Conservation (phyloP, 1,284 basidiomycete species). For the Rhodotorula glutinis region DNA sequence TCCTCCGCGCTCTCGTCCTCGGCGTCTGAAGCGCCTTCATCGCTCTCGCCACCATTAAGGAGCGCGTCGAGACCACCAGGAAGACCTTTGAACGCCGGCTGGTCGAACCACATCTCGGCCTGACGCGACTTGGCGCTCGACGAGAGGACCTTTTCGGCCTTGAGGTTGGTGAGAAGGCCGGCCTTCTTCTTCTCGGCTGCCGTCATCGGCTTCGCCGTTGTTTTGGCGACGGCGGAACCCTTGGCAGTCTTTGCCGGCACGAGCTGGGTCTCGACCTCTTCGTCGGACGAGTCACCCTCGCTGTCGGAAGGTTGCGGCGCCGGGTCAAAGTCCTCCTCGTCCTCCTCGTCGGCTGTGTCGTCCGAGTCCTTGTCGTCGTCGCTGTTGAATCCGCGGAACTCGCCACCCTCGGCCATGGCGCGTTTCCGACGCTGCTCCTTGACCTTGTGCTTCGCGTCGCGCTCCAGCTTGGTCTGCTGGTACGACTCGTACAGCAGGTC, state of each 20-base stretch:
- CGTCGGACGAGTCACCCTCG: slow-evolving; percentile 55
- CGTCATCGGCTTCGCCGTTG: slow-evolving; percentile 29
- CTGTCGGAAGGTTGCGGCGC: slow-evolving; percentile 35
- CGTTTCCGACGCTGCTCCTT: slow-evolving; percentile 73
- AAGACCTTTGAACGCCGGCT: slow-evolving; percentile 81
- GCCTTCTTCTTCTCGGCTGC: slow-evolving; percentile 29
- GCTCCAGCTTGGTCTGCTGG: slow-evolving; percentile 72
- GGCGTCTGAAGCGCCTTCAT: slow-evolving; percentile 44
- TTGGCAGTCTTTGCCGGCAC: slow-evolving; percentile 53
- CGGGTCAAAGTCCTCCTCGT: slow-evolving; percentile 46
- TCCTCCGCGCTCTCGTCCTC: slow-evolving; percentile 40
- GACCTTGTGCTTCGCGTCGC: slow-evolving; percentile 86
- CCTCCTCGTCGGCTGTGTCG: slow-evolving; percentile 34
- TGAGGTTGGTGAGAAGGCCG: slow-evolving; percentile 39
- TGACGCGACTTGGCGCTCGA: slow-evolving; percentile 51
- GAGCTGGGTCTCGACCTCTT: slow-evolving; percentile 56
- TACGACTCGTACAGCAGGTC: slow-evolving; percentile 88
- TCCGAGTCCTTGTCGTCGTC: slow-evolving; percentile 47
- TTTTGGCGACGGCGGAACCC: slow-evolving; percentile 14
- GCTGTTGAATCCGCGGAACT: slow-evolving; percentile 68
- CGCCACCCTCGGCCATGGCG: slow-evolving; percentile 60
- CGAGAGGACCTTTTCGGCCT: slow-evolving; percentile 29
- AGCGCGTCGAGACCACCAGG: slow-evolving; percentile 55
- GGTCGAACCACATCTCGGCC: slow-evolving; percentile 87
- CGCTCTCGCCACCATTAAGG: slow-evolving; percentile 48